Conservation (phyloP, 768 basidiomycete genomes). For the Calocera viscosa region DNA sequence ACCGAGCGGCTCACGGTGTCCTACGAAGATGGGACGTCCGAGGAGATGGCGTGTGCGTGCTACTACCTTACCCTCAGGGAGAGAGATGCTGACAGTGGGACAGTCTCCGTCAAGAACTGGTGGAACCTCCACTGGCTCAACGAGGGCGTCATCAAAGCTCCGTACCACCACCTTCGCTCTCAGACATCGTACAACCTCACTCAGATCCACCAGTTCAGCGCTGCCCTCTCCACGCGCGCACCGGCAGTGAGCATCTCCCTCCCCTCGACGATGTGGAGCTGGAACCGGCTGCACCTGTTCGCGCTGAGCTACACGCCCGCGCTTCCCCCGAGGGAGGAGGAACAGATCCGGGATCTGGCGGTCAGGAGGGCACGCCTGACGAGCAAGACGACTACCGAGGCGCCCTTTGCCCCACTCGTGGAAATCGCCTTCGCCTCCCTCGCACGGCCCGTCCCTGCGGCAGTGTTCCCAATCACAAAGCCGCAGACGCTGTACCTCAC, state of each 20-base stretch:
- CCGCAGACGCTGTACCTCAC: not conserved
- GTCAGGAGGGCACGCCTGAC: not conserved
- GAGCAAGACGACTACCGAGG: not conserved
- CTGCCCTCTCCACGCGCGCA: conserved; percentile 21
- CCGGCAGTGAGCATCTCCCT: not conserved
- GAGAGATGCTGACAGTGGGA: no score
- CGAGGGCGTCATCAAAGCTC: conserved; percentile 17
- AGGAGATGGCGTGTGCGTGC: conserved; percentile 16
- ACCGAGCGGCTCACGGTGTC: conserved; percentile 34
- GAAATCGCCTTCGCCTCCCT: conserved; percentile 7
- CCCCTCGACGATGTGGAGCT: conserved; percentile 13
- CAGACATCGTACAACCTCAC: conserved; percentile 18
- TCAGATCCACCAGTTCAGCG: conserved; percentile 18
- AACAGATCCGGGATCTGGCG: not conserved
- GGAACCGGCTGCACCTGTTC: conserved; percentile 29
- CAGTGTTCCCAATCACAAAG: not conserved
- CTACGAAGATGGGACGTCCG: conserved; percentile 17
- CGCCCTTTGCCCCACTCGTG: not conserved
- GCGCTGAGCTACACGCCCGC: conserved; percentile 14
- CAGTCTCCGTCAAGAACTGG: conserved; percentile 19
- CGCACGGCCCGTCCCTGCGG: not conserved
- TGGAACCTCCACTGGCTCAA: conserved; percentile 22
- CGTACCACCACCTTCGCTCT: conserved; percentile 15
- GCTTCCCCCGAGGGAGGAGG: conserved; percentile 2
- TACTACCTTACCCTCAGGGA: not conserved